Conservation (phyloP, 2,329 filamentous ascomycete species). For the Microdochium trichocladiopsis region DNA sequence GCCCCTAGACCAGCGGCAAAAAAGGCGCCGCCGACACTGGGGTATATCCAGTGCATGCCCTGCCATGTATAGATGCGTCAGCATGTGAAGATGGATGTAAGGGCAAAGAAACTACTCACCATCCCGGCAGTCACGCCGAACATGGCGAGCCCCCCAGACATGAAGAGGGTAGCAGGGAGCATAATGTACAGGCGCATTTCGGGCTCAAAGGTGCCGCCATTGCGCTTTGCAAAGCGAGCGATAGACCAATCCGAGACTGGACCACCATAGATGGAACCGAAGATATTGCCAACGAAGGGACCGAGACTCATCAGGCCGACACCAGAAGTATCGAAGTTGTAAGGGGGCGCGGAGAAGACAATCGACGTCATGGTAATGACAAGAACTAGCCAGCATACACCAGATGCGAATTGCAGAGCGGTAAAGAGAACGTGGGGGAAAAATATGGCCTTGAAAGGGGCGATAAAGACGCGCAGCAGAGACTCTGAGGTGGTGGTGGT, state of each 20-base stretch:
- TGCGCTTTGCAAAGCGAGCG: slow-evolving; percentile 25
- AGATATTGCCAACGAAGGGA: slow-evolving; percentile 27
- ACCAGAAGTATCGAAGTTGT: slow-evolving; percentile 15
- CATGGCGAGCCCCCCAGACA: slow-evolving; percentile 29
- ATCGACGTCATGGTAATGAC: slow-evolving; percentile 21
- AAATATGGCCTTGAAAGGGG: neutral
- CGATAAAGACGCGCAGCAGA: neutral
- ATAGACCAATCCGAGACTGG: slow-evolving; percentile 29
- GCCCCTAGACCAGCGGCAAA: slow-evolving; percentile 30
- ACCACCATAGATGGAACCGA: slow-evolving; percentile 31
- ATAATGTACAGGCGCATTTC: slow-evolving; percentile 31
- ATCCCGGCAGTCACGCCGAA: slow-evolving; percentile 27
- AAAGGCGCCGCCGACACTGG: slow-evolving; percentile 25
- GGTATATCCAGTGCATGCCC: slow-evolving; percentile 35
- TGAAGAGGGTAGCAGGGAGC: slow-evolving; percentile 16
- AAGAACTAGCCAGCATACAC: slow-evolving; percentile 26
- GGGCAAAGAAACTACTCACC: slow-evolving; percentile 17
- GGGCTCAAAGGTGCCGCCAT: slow-evolving; percentile 33
- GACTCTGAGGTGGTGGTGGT: slow-evolving; percentile 2
- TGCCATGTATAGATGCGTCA: slow-evolving; percentile 5
- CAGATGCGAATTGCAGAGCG: slow-evolving; percentile 28
- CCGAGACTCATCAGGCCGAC: slow-evolving; percentile 20
- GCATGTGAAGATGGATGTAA: neutral
- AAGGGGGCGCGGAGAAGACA: slow-evolving; percentile 25
- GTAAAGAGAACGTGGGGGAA: slow-evolving; percentile 32